Conservation (phyloP, 306 rosid species). For the Cucumis hystrix region DNA sequence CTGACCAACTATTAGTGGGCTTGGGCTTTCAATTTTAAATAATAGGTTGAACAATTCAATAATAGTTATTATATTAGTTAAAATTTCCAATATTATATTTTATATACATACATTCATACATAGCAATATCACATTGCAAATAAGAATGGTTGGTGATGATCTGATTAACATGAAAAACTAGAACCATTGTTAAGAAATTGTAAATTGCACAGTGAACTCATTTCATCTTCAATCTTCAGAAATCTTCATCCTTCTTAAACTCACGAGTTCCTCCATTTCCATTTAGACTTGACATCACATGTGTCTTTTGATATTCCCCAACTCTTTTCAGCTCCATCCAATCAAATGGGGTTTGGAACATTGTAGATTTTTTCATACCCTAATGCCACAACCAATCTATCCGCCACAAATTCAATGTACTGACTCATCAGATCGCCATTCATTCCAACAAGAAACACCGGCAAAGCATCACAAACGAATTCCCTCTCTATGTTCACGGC, state of each 20-base stretch:
- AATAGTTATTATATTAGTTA: too few species aligned
- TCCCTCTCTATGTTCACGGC: constrained; percentile 72
- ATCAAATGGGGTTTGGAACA: constrained; percentile 67
- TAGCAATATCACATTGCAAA: too few species aligned
- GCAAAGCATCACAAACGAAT: constrained; percentile 72
- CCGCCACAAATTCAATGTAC: constrained; percentile 77
- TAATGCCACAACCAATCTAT: constrained; percentile 47
- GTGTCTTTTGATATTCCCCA: constrained; percentile 76
- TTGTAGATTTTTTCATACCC: constrained; percentile 48
- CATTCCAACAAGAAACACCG: constrained; percentile 78
- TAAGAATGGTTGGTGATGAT: too few species aligned
- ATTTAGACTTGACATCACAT: constrained; percentile 59
- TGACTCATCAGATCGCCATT: constrained; percentile 59
- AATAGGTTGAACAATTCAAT: too few species aligned
- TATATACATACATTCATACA: too few species aligned
- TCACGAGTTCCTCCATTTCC: constrained; percentile 34
- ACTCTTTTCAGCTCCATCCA: constrained; percentile 95
- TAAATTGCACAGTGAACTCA: neutral
- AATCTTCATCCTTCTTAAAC: constrained; percentile 59
- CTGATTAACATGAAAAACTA: too few species aligned
- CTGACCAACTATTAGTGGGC: too few species aligned
- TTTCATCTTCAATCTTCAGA: constrained; percentile 12
- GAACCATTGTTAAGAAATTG: too few species aligned
- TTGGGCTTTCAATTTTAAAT: too few species aligned
- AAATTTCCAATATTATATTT: too few species aligned